Percentiles rank a stretch among this genome's conserved stretches.
phyloP scores from a whole-genome alignment of 805 yeast genomes.

The Yarrowia yakushimensis region DNA sequence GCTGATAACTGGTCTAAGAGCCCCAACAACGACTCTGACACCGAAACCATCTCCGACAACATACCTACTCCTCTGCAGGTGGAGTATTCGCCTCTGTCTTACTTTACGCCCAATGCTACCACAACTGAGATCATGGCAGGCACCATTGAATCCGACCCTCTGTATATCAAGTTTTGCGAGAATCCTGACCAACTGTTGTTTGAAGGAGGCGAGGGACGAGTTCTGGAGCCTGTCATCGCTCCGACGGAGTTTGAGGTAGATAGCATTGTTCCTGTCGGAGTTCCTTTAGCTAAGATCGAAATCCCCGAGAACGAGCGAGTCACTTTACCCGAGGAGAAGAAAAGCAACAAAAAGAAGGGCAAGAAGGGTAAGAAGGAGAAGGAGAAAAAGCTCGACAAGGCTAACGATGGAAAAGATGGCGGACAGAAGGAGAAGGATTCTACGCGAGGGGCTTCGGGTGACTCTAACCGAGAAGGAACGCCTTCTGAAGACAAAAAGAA shows the following conservation, averaged over 20 bases:
- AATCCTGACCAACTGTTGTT: conserved; percentile 10
- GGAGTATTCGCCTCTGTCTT: conserved; percentile 13
- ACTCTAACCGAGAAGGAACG: not conserved
- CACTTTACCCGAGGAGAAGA: not conserved
- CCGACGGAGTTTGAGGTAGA: conserved; percentile 11
- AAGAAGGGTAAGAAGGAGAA: not conserved
- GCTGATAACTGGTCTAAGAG: not conserved
- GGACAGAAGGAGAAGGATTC: not conserved
- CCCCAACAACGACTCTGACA: not conserved
- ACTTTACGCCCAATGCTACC: not conserved
- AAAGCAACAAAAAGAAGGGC: not conserved
- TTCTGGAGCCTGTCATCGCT: conserved; percentile 6
- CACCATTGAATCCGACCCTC: conserved; percentile 8
- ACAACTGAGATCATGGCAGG: not conserved
- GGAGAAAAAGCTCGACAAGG: not conserved
- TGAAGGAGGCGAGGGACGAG: not conserved
- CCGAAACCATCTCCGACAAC: not conserved
- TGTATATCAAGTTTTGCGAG: conserved; percentile 9
- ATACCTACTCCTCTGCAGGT: not conserved
- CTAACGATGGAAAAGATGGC: not conserved
- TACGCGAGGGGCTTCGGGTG: not conserved
- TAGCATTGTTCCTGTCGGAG: conserved; percentile 5
- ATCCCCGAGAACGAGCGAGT: conserved; percentile 14
- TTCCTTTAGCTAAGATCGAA: conserved; percentile 7
- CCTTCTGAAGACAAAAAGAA: conserved; percentile 14